Base-by-base conservation (phyloP, 140 eudicot genomes). In the Stevia rebaudiana region DNA sequence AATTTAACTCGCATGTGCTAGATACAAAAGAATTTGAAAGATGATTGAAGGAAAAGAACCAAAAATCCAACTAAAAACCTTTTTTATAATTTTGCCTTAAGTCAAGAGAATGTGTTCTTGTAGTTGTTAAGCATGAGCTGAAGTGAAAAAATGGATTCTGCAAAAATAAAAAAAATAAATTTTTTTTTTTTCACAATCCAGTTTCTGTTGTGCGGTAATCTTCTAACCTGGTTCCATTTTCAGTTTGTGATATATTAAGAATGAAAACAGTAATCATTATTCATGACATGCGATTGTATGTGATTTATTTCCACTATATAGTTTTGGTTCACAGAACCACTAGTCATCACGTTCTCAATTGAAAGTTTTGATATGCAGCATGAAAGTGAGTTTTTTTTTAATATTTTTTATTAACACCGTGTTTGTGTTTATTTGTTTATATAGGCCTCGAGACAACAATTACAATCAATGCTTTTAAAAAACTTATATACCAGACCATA, bases 381-480 rank as follows among this genome's bases (percentile, higher is more conserved):
- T 11, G 49, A 28, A 8, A 42, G 28, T 21, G 51, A 30, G 5
- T 4, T 6, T 19, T 53, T n/a, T 30, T 54, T 19, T 16, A 16
- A 7, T 50, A 22, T 44, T 23, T 21, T 5, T 48, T 24, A 5
- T 67, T 60, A 67, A 75, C 37, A 40, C 25, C 11, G 25, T 65
- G 56, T 15, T 48, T 10, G 9, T 79, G 39, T 62, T 7, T 28
- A 56, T 67, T 60, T 41, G 3, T 61, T 70, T 48, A 10, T 58
- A 51, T 74, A 92, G 98, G 84, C 77, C 61, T 75, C 84, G 35
- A 74, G 79, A 61, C 85, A 73, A 60, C 83, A 83, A 73, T 42
- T 81, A 11, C 95, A 87, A 52, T 30, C 80, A 76, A 78, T 53
- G 72, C 86, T 72, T 56, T 49, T 88, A 13, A 78, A 78, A 70